Conservation (phyloP, 768 basidiomycete genomes). For the Phylloporus sp. region DNA sequence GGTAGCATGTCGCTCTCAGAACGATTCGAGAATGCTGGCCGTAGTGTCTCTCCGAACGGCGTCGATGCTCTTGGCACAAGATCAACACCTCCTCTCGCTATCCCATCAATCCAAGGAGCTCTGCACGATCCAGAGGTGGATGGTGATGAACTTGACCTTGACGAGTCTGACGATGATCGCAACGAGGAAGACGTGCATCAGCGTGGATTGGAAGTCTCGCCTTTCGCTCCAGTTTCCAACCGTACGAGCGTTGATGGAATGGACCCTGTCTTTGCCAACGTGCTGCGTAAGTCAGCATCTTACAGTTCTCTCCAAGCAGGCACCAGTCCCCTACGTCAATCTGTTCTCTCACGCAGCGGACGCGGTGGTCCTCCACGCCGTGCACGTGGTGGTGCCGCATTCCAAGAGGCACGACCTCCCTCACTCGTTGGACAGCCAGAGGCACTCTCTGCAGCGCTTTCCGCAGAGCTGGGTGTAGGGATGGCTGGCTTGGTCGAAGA, state of each 20-base stretch:
- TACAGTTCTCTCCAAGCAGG: slow-evolving; percentile 40
- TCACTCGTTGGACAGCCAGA: slow-evolving; percentile 72
- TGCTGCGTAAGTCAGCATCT: slow-evolving; percentile 56
- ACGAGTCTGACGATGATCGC: slow-evolving; percentile 22
- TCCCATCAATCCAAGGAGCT: slow-evolving; percentile 33
- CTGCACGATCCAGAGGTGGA: slow-evolving; percentile 22
- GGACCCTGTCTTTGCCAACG: slow-evolving; percentile 82
- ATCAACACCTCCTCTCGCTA: slow-evolving; percentile 26
- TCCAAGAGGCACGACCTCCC: slow-evolving; percentile 64
- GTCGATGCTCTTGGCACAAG: slow-evolving; percentile 19
- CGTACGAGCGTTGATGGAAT: slow-evolving; percentile 78
- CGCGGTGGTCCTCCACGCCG: slow-evolving; percentile 53
- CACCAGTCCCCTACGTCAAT: slow-evolving; percentile 60
- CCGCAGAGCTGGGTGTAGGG: slow-evolving; percentile 56
- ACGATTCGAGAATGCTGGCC: slow-evolving; percentile 56
- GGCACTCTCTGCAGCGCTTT: slow-evolving; percentile 67
- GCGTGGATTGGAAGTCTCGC: slow-evolving; percentile 31
- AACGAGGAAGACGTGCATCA: slow-evolving; percentile 26
- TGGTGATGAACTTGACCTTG: slow-evolving; percentile 19
- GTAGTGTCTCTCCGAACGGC: slow-evolving; percentile 46
- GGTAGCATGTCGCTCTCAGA: slow-evolving; percentile 56
- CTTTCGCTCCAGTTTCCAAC: slow-evolving; percentile 46
- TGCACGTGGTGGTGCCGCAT: slow-evolving; percentile 62
- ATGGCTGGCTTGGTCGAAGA: slow-evolving; percentile 41
- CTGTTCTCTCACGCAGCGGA: slow-evolving; percentile 46